These are phyloP conservation scores for Hamigera avellanea DNA, from an alignment of 495 filamentous ascomycete species.

Conservation along the genomic window DNA sequence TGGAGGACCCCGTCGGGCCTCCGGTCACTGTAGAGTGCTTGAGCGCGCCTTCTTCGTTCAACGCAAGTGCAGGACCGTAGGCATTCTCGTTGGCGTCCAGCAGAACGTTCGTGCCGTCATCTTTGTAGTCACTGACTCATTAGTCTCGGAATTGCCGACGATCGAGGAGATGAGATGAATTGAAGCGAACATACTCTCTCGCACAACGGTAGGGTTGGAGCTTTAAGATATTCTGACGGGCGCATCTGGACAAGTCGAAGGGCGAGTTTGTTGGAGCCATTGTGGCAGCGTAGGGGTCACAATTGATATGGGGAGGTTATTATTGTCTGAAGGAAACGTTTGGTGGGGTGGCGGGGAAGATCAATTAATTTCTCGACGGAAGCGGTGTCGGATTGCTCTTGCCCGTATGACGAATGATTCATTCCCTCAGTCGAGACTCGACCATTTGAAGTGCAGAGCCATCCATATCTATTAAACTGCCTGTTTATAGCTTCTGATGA, in stretches of 20 bases:
- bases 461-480: too few species aligned
- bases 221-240: conserved; percentile 70
- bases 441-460: too few species aligned
- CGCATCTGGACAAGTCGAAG: conserved; percentile 72
- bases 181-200: conserved; percentile 44
- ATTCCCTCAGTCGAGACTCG: neutral
- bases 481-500: too few species aligned
- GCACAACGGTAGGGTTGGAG: conserved; percentile 78
- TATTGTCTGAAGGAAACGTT: neutral
- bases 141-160: conserved; percentile 10
- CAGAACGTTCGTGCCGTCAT: conserved; percentile 91
- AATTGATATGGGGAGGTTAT: neutral
- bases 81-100: conserved; percentile 98
- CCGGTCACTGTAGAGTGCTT: conserved; percentile 22
- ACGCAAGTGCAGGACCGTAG: conserved; percentile 63
- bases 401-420: conserved; percentile 1
- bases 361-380: conserved; percentile 1
- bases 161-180: neutral
- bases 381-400: conserved; percentile 5
- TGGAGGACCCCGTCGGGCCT: conserved; percentile 22
- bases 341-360: conserved; percentile 14
- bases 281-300: conserved; percentile 10
- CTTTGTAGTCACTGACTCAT: conserved; percentile 84
- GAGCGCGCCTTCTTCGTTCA: conserved; percentile 35
- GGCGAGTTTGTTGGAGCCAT: conserved; percentile 33